Evolutionary conservation across 2,329 filamentous ascomycete genomes (phyloP).

Genomic region (Colletotrichum viniferum): DNA sequence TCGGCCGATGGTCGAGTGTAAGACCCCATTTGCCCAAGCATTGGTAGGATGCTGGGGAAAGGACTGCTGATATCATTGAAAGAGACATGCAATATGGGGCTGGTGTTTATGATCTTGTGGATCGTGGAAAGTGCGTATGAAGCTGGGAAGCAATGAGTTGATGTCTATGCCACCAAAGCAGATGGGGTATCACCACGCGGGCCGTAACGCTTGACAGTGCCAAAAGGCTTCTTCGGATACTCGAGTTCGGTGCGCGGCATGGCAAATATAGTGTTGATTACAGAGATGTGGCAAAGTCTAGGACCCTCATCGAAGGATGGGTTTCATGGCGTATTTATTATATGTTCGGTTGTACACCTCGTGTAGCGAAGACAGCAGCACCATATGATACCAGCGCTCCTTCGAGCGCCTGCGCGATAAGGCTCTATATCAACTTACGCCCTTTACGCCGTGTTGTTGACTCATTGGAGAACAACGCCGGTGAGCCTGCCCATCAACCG

Average conservation of each 20-base stretch:
- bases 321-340: neutral
- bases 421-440: neutral
- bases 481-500: neutral
- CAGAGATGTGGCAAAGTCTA: neutral
- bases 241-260: conserved; percentile 52
- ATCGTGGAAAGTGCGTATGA: conserved; percentile 76
- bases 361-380: neutral
- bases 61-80: conserved; percentile 69
- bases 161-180: neutral
- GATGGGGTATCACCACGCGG: conserved; percentile 56
- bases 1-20: conserved; percentile 66
- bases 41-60: conserved; percentile 80
- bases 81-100: conserved; percentile 79
- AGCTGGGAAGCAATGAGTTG: conserved; percentile 45
- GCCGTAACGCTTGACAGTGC: conserved; percentile 71
- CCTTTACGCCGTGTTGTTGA: neutral
- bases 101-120: conserved; percentile 75
- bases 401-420: neutral
- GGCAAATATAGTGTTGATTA: neutral
- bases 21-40: conserved; percentile 84
- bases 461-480: neutral
- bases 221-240: conserved; percentile 68
- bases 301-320: neutral
- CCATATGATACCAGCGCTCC: neutral
- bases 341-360: neutral